Conservation (phyloP, 441 rosid species). For the Populus trichocarpa region DNA sequence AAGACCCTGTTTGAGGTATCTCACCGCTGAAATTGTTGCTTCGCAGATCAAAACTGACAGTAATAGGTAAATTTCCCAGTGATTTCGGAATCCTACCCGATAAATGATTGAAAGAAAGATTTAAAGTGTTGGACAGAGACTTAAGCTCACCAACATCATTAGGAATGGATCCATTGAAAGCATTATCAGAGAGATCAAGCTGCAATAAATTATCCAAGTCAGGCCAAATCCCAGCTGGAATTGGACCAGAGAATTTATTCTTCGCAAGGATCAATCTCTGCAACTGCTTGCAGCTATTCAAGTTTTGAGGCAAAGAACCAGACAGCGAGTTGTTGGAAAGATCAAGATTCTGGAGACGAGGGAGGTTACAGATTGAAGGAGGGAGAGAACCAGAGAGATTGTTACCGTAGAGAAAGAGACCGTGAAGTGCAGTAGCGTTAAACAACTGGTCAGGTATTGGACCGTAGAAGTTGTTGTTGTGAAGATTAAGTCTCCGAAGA, state of each 20-base stretch:
- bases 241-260: constrained; percentile 59
- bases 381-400: constrained; percentile 79
- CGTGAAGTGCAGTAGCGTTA: constrained; percentile 81
- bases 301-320: constrained; percentile 55
- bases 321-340: constrained; percentile 74
- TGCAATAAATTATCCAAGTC: constrained; percentile 54
- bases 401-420: constrained; percentile 69
- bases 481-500: constrained; percentile 85
- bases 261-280: constrained; percentile 65
- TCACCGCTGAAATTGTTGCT: constrained; percentile 73
- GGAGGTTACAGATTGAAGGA: constrained; percentile 65
- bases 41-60: constrained; percentile 79
- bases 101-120: constrained; percentile 72
- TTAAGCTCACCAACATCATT: constrained; percentile 60
- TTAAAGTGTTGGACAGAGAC: constrained; percentile 61
- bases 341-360: constrained; percentile 71
- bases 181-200: constrained; percentile 77
- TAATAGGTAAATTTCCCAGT: constrained; percentile 65
- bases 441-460: constrained; percentile 72
- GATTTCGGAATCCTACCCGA: constrained; percentile 72
- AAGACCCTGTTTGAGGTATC: constrained; percentile 91
- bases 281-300: constrained; percentile 63
- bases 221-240: constrained; percentile 78
- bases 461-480: constrained; percentile 59
- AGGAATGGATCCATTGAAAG: constrained; percentile 63